These are phyloP conservation scores for Crucibulum laeve DNA, from an alignment of 768 basidiomycete genomes.

Conservation along the genomic window DNA sequence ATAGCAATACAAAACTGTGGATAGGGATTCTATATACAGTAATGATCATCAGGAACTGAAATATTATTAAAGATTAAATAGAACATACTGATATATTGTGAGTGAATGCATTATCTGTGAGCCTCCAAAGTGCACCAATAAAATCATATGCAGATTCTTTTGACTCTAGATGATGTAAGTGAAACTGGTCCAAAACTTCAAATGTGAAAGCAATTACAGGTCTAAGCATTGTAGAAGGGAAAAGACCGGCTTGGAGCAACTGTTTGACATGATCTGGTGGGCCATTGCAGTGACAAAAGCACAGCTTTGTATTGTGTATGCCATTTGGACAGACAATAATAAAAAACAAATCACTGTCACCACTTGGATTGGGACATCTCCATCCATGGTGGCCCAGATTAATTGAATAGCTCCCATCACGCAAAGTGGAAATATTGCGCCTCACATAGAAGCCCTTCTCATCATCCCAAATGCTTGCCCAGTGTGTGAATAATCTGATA, in stretches of 20 bases:
- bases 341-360: neutral
- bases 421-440: slow-evolving; percentile 10
- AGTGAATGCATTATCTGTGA: slow-evolving; percentile 17
- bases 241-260: slow-evolving; percentile 16
- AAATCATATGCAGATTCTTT: slow-evolving; percentile 21
- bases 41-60: neutral
- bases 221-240: slow-evolving; percentile 18
- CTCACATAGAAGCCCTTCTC: slow-evolving; percentile 8
- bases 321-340: slow-evolving; percentile 19
- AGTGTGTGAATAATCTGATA: slow-evolving; percentile 1
- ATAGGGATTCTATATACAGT: slow-evolving; percentile 16
- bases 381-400: slow-evolving; percentile 13
- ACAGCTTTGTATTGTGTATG: slow-evolving; percentile 15
- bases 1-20: slow-evolving; percentile 14
- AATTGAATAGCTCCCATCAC: slow-evolving; percentile 3
- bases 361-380: slow-evolving; percentile 7
- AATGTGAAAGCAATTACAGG: slow-evolving; percentile 20
- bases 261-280: slow-evolving; percentile 12
- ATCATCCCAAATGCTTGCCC: slow-evolving; percentile 12
- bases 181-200: slow-evolving; percentile 15
- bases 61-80: neutral
- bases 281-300: slow-evolving; percentile 17
- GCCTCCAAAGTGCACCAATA: slow-evolving; percentile 13
- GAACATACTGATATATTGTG: slow-evolving; percentile 12
- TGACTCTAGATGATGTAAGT: slow-evolving; percentile 17